Base-by-base conservation (phyloP, 768 basidiomycete species). In the Russula abietina region DNA sequence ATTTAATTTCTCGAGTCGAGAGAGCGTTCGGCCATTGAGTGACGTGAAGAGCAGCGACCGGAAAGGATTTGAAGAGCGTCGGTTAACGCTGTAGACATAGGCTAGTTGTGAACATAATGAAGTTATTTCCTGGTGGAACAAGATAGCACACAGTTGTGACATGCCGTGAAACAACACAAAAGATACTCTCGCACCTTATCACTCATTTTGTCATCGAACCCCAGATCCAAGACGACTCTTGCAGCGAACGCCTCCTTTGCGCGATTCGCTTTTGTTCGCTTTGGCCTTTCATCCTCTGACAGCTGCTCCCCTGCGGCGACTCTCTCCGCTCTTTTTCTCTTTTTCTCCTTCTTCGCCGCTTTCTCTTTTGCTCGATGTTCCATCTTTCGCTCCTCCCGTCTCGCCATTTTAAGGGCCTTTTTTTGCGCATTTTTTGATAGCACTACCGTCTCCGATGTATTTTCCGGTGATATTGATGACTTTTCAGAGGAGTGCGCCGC, bases 131-230 rank as follows among this genome's bases (percentile, higher is more conserved):
- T 98, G 73, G 45, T 55, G 54, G 43, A 41, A 10, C 36, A n/a
- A 55, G 43, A 24, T 30, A 36, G 36, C 32, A 41, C 17, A 30
- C 41, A 43, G 36, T 52, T 38, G 17, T 4, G 36, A 26, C n/a
- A 28, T 36, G 36, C 36, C n/a, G 41, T 48, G 36, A 53, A 50
- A 41, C 24, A 24, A 41, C 24, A 24, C 22, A 10, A 8, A 16
- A 5, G 9, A 36, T 2, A 33, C 12, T 17, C n/a, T 73, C 86
- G 67, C 73, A 95, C 94, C 78, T 94, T 92, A 65, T 96, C 93
- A 61, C 78, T 85, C 96, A 98, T 98, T 75, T 86, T 78, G 49
- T 94, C 83, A 72, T 98, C 95, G 72, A 97, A 98, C 10, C 87
- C 92, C 19, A 98, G 79, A 76, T 99, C 97, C 22, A 98, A 73